phyloP scores from a whole-genome alignment of 2,329 filamentous ascomycete species.

The Bipolaris sorokiniana region DNA sequence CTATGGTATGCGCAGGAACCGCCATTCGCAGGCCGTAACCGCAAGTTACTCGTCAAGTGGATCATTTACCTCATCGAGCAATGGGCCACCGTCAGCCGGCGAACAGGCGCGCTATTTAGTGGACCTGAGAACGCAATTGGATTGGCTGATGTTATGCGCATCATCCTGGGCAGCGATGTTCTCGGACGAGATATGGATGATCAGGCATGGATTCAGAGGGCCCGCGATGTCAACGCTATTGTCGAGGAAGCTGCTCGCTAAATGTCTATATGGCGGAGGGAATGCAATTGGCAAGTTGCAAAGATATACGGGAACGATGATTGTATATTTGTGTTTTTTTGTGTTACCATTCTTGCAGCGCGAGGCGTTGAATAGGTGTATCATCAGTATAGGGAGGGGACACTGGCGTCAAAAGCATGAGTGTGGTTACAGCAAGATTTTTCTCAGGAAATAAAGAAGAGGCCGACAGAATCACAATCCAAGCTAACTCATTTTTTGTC shows the following conservation, averaged over 20 bases:
- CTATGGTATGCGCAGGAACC: constrained; percentile 72
- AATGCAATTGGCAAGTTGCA: constrained; percentile 1
- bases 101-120: constrained; percentile 63
- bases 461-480: constrained; percentile 1
- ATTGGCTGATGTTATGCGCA: constrained; percentile 45
- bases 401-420: constrained; percentile 29
- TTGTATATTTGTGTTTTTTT: constrained; percentile 20
- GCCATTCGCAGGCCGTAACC: constrained; percentile 65
- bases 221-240: constrained; percentile 30
- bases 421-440: constrained; percentile 19
- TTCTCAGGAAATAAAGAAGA: constrained; percentile 19
- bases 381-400: constrained; percentile 20
- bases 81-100: constrained; percentile 66
- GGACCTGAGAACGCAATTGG: constrained; percentile 62
- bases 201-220: constrained; percentile 41
- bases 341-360: constrained; percentile 34
- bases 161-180: constrained; percentile 55
- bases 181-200: constrained; percentile 46
- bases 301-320: constrained; percentile 14
- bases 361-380: constrained; percentile 39
- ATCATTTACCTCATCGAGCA: constrained; percentile 65
- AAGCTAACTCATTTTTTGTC: constrained; percentile 14
- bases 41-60: constrained; percentile 64
- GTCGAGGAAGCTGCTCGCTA: constrained; percentile 43
- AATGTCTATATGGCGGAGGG: constrained; percentile 4